Evolutionary conservation across 345 rosid species (phyloP).

Genomic region (Ceriops decandra): DNA sequence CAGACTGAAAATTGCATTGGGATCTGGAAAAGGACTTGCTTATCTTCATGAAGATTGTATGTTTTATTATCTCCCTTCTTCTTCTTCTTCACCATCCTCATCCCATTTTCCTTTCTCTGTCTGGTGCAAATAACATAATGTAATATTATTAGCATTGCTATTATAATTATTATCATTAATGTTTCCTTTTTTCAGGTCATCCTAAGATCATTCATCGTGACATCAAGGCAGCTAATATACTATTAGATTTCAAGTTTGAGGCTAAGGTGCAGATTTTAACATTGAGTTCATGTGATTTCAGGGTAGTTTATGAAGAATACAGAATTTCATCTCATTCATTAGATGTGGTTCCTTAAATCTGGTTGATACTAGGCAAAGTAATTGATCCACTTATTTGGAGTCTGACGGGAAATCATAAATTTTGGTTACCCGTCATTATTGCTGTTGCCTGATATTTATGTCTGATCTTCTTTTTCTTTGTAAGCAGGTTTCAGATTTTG

Average conservation of each 20-base stretch:
- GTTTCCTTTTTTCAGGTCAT: constrained; percentile 48
- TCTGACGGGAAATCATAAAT: neutral
- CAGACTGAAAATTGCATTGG: constrained; percentile 74
- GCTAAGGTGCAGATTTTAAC: constrained; percentile 56
- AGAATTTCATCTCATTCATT: neutral
- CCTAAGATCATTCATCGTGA: constrained; percentile 95
- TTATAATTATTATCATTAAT: neutral
- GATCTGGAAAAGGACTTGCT: constrained; percentile 91
- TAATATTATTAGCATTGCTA: neutral
- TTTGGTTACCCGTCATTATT: neutral
- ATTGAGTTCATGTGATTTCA: neutral
- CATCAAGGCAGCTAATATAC: constrained; percentile 83
- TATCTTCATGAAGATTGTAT: constrained; percentile 97
- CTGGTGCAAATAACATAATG: neutral
- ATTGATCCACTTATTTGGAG: neutral
- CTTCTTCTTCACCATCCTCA: neutral
- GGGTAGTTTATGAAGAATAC: neutral
- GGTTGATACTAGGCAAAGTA: neutral
- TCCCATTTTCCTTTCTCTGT: neutral
- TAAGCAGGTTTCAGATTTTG: constrained; percentile 90
- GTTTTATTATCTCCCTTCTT: constrained; percentile 16
- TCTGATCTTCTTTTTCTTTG: constrained; percentile 3
- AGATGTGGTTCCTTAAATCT: neutral
- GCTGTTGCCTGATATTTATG: neutral
- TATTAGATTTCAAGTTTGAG: constrained; percentile 78